These are phyloP conservation scores for Neurospora sp. DNA, from an alignment of 495 filamentous ascomycete species.

Conservation along the genomic window DNA sequence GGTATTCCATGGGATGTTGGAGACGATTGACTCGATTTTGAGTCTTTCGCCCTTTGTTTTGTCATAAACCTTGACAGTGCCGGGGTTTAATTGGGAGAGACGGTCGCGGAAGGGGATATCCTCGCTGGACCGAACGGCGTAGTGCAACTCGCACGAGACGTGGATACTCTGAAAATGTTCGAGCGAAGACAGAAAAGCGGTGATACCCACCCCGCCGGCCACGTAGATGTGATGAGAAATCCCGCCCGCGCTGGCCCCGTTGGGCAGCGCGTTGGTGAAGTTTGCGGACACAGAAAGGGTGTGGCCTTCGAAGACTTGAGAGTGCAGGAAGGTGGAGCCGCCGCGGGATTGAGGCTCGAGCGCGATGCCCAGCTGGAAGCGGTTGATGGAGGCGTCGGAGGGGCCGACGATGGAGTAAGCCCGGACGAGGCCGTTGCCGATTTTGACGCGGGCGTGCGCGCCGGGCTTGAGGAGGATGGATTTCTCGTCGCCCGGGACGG, in stretches of 20 bases:
- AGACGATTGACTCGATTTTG: conserved; percentile 33
- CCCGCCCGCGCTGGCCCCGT: conserved; percentile 1
- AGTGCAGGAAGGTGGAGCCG: conserved; percentile 38
- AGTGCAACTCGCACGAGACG: conserved; percentile 36
- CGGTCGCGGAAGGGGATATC: conserved; percentile 33
- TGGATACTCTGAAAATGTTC: conserved; percentile 30
- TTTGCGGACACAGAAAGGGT: conserved; percentile 32
- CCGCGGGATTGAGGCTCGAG: conserved; percentile 35
- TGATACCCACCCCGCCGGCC: conserved; percentile 43
- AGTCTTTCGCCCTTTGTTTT: conserved; percentile 35
- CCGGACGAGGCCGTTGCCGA: conserved; percentile 34
- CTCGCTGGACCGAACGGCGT: conserved; percentile 33
- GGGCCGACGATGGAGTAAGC: conserved; percentile 39
- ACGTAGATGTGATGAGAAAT: conserved; percentile 43
- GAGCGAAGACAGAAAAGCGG: conserved; percentile 35
- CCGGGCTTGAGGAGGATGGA: conserved; percentile 19
- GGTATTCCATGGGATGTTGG: conserved; percentile 32
- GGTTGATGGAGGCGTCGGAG: conserved; percentile 7
- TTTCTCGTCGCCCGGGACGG: not conserved
- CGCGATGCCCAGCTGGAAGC: conserved; percentile 38
- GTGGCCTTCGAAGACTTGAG: conserved; percentile 33
- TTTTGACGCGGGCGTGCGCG: conserved; percentile 33
- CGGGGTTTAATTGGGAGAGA: conserved; percentile 22
- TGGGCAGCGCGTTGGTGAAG: conserved; percentile 28
- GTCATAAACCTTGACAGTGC: conserved; percentile 36